Percentiles rank a stretch among this genome's conserved stretches.
Evolutionary conservation across 352 stramenopile genomes (phyloP).

Genomic region (Lagenidium sp.): DNA sequence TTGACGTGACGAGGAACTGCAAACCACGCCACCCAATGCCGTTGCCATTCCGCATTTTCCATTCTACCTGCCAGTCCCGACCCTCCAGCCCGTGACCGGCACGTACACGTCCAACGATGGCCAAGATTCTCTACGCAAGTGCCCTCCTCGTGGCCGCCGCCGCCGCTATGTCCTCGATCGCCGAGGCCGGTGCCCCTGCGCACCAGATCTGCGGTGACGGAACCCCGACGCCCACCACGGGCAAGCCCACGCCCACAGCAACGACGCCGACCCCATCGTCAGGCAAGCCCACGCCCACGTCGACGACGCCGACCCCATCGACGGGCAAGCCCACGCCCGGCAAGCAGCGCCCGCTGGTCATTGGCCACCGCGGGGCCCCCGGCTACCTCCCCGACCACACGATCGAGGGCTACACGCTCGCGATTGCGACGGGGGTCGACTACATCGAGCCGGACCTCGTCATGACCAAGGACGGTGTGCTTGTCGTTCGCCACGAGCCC

Average conservation of each 20-base stretch:
- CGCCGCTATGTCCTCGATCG: too few relatives aligned
- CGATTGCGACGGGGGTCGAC: constrained; percentile 83
- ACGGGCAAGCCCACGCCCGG: not conserved
- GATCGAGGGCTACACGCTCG: constrained; percentile 80
- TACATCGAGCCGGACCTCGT: constrained; percentile 89
- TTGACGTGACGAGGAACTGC: too few relatives aligned
- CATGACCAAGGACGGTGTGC: constrained; percentile 19
- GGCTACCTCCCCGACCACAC: constrained; percentile 89
- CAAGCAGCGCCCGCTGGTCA: constrained; percentile 41
- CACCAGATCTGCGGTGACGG: too few relatives aligned
- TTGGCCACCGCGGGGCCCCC: constrained; percentile 80
- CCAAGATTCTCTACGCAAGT: constrained; percentile 9
- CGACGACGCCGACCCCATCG: not conserved
- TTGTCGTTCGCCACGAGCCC: constrained; percentile 9
- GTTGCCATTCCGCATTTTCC: not conserved
- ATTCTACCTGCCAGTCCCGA: not conserved
- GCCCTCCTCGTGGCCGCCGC: constrained; percentile 7
- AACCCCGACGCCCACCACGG: too few relatives aligned
- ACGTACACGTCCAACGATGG: constrained; percentile 1
- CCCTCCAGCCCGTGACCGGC: not conserved
- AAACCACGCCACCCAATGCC: too few relatives aligned
- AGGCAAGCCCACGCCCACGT: constrained; percentile 1
- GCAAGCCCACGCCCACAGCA: too few relatives aligned
- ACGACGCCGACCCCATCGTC: too few relatives aligned
- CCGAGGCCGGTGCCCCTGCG: too few relatives aligned